Percentiles rank a stretch among this genome's conserved stretches.
phyloP scores from a whole-genome alignment of 176 grass and related monocot genomes.

The Tillandsia leiboldiana region DNA sequence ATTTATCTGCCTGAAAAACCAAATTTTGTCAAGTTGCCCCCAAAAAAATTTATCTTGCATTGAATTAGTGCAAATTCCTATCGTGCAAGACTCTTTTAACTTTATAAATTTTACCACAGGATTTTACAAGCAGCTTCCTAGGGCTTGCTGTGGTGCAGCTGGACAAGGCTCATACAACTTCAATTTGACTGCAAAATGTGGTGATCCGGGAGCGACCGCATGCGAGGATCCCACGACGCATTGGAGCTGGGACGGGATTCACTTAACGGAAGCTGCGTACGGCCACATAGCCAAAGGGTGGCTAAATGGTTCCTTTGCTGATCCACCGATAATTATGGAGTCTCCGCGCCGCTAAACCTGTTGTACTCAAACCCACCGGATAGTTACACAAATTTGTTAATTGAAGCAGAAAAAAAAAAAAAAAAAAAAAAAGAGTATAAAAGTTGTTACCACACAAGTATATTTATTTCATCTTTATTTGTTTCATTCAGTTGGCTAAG shows the following conservation, averaged over 20 bases:
- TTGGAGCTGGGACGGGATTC: constrained; percentile 56
- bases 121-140: constrained; percentile 29
- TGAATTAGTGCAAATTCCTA: no score
- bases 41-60: no score
- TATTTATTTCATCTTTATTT: no score
- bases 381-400: no score
- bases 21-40: no score
- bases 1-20: no score
- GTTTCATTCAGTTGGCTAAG: no score
- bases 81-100: no score
- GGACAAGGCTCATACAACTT: constrained; percentile 33
- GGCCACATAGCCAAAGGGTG: constrained; percentile 36
- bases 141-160: constrained; percentile 35
- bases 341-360: neutral
- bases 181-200: constrained; percentile 13
- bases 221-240: constrained; percentile 10
- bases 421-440: no score
- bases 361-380: neutral
- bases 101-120: constrained; percentile 10
- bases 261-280: constrained; percentile 48
- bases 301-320: constrained; percentile 37
- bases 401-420: no score
- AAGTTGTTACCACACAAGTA: no score
- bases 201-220: constrained; percentile 4
- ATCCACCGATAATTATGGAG: constrained; percentile 31